Base-by-base conservation (phyloP, 148 eudicot species). In the Selenicereus undatus region DNA sequence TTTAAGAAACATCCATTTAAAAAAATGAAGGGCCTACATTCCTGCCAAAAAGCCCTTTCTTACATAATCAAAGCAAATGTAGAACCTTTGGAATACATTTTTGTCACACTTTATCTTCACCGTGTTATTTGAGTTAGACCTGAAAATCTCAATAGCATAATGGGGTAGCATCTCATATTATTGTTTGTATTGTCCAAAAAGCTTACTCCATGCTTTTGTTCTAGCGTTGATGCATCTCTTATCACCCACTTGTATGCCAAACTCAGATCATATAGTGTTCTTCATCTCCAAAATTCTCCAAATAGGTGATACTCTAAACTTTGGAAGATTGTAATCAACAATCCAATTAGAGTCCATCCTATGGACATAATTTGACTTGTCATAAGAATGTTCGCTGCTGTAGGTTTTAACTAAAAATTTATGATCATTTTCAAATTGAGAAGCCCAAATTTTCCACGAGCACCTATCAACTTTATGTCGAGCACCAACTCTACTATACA, bases 151-250 rank as follows among this genome's bases (percentile, higher is more conserved):
- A 32, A 32, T 32, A 32, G 32, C 32, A 32, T 32, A 32, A 32
- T 32, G 2, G 2, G 32, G 32, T 32, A 32, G 32, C 32, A 32
- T 32, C 32, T 32, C 32, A 32, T 32, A 32, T 11, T 78, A 39
- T 3, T 77, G 22, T 0, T 64, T 64, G 6, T 77, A 77, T 71
- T 64, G 71, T 0, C 80, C 71, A 77, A 77, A 51, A 36, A 77
- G 35, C 13, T 36, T 22, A 22, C 27, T 42, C 21, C 43, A 21
- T 10, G 71, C 73, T 14, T n/a, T 22, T n/a, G 45, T 24, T n/a
- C 68, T 77, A 62, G 80, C 80, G 22, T 24, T 78, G 13, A 43
- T 51, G 1, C 65, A 43, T 22, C n/a, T 65, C 8, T 43, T 43
- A 13, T 39, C 0, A 4, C 56, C n/a, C 1, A 78, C 32, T 65